Base-by-base conservation (phyloP, 2,329 filamentous ascomycete genomes). In the Aspergillus chevalieri region DNA sequence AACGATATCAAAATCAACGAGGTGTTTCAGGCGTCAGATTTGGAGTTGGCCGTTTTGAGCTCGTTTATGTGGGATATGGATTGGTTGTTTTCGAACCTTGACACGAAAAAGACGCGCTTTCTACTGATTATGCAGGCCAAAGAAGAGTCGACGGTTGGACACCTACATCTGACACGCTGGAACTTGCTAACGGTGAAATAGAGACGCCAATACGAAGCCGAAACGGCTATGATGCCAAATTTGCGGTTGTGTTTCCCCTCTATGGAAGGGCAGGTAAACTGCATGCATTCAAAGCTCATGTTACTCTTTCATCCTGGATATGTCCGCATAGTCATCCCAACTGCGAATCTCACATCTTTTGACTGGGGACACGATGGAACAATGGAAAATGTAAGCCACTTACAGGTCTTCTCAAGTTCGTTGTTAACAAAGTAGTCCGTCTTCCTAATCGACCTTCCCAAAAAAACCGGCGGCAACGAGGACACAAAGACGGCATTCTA, bases 261-360 rank as follows among this genome's bases (percentile, higher is more conserved):
- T 2, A 92, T 96, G 87, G 75, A 82, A 38, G 80, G 82, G 1
- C 75, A 80, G 43, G 71, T 82, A 5, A 85, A 84, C 21, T 84
- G 79, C 59, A 95, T 97, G 90, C 93, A 97, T 68, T 95, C 89
- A 45, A 97, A 98, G 65, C 75, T 97, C 41, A 91, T 95, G 79
- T 71, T 97, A 1, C 77, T 97, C n/a, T 92, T 90, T 59, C 88
- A 89, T 58, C 72, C 79, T 0, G 71, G 72, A 1, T 84, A 90
- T 65, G 69, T 96, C 14, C 82, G 93, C 6, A 77, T 98, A 42
- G 92, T 86, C 1, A 76, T 97, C 2, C 90, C 93, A 0, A 92
- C 86, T 3, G 93, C 90, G 1, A 98, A 98, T 60, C 74, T 96
- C 44, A 84, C 87, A 10, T 77, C 82, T 6, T 89, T 87, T 60